Base-by-base conservation (phyloP, 176 grass and related monocot genomes). In the Secale cereale region DNA sequence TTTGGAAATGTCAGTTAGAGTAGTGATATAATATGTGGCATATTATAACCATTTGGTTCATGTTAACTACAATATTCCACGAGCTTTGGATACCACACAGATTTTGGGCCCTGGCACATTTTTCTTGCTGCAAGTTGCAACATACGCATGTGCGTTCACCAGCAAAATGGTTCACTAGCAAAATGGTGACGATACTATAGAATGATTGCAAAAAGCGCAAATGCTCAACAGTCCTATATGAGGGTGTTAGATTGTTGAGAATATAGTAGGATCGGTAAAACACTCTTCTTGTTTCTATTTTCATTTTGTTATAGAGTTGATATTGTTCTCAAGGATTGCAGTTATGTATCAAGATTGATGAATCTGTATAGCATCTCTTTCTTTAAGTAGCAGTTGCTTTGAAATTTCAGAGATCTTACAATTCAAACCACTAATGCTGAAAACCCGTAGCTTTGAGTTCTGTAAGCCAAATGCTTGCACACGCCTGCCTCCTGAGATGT, bases 1-100 rank as follows among this genome's bases (percentile, higher is more conserved):
- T 87, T 72, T 74, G 22, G 33, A 50, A 63, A 32, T 74, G 67
- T 7, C n/a, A n/a, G 33, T 81, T 81, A 32, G 11, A 70, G 36
- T 40, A 45, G 60, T 25, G 26, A 28, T 76, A 72, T 33, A 82
- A 64, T 87, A 39, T 75, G 52, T 30, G 40, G n/a, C 33, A 75
- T 65, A 52, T 31, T 66, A 26, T 37, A 65, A 30, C 33, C 9
- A 52, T 67, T 78, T 76, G 32, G 8, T 43, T 46, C 73, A 66
- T 25, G 16, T 25, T 37, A 77, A 54, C 36, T 76, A 66, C 54
- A 57, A 57, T 77, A 74, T 26, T 65, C 19, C 46, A 33, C 19
- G 25, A 43, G 36, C 31, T 19, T 81, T 59, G n/a, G 52, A 25
- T 80, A 27, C 36, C 16, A 17, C 23, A 29, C 37, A 39, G 20